Evolutionary conservation across 192 early-diverging fungal species (phyloP), one percentile per base, ranked within the genome.

Genomic region (Dissophora ornata): DNA sequence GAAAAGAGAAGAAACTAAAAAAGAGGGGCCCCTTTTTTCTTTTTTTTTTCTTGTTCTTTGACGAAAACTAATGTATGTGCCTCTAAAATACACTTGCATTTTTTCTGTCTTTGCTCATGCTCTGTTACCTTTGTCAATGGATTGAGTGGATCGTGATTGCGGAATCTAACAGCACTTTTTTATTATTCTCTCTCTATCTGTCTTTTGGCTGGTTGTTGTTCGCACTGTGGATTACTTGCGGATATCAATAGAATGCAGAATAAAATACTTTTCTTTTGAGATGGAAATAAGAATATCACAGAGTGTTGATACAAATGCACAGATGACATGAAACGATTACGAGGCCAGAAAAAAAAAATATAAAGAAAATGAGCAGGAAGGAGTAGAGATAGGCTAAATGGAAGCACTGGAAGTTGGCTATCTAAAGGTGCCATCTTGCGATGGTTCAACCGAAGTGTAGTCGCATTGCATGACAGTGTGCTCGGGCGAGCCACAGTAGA

Each of bases 251-350:
- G 60, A 69, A 69, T 50, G 56, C 62, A 65, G 56, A 74, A 63
- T 57, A 62, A 75, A 75, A 46, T 32, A 48, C n/a, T 45, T 58
- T 71, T 71, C 57, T 65, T 65, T 74, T 56, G 62, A 74, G 62
- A 60, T 59, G 71, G 62, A 74, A 74, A 59, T 10, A 21, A 50
- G 15, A 18, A 22, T 36, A 18, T 13, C n/a, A n/a, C 32, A 13
- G 3, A 19, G 52, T 33, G 52, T 15, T 38, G 16, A 22, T 21
- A 18, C 1, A 19, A 28, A 21, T 38, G 13, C 16, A 38, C n/a
- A n/a, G 21, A 6, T 18, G 30, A 18, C 4, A 55, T 13, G 30
- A 34, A 34, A 36, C 38, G 51, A 6, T 53, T n/a, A n/a, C n/a
- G n/a, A n/a, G n/a, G n/a, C n/a, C n/a, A 53, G 32, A 51, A 41